These are phyloP conservation scores for Apiospora arundinis DNA, from an alignment of 2,329 filamentous ascomycete species.

Conservation along the genomic window DNA sequence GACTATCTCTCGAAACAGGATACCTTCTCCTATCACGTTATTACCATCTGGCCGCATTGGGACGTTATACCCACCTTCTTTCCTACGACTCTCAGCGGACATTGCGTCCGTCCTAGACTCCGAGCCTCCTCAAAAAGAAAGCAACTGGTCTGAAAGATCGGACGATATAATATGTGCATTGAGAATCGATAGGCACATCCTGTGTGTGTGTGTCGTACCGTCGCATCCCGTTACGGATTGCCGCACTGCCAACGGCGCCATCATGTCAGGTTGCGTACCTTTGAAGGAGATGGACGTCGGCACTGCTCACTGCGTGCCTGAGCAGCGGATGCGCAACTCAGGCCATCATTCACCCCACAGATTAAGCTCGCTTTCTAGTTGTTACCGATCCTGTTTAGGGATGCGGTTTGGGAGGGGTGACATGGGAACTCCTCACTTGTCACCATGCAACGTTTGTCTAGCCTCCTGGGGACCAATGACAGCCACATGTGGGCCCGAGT, in stretches of 20 bases:
- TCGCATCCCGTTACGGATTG: too few relatives aligned
- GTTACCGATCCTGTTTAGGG: background rate
- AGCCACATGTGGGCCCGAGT: slow-evolving; percentile 15
- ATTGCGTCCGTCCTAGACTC: too few relatives aligned
- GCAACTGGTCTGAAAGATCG: background rate
- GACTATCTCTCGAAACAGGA: background rate
- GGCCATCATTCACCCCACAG: background rate
- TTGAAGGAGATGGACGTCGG: background rate
- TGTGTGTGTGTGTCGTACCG: too few relatives aligned
- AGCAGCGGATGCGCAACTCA: background rate
- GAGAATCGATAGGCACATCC: background rate
- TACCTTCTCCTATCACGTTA: background rate
- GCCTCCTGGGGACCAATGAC: background rate
- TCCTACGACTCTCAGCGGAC: background rate
- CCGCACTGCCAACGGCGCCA: too few relatives aligned
- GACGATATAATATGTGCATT: background rate
- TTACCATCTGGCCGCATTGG: background rate
- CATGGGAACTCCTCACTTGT: slow-evolving; percentile 16
- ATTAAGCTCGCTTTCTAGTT: slow-evolving; percentile 11
- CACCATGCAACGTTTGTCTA: background rate
- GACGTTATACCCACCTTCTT: background rate
- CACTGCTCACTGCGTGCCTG: background rate
- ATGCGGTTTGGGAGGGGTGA: background rate
- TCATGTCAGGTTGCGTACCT: too few relatives aligned
- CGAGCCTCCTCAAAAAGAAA: background rate